A percentile compares a stretch with the other conserved stretches of the same genome.
Evolutionary conservation across 1,284 basidiomycete genomes (phyloP).

Genomic region (Clitocybe nebularis): DNA sequence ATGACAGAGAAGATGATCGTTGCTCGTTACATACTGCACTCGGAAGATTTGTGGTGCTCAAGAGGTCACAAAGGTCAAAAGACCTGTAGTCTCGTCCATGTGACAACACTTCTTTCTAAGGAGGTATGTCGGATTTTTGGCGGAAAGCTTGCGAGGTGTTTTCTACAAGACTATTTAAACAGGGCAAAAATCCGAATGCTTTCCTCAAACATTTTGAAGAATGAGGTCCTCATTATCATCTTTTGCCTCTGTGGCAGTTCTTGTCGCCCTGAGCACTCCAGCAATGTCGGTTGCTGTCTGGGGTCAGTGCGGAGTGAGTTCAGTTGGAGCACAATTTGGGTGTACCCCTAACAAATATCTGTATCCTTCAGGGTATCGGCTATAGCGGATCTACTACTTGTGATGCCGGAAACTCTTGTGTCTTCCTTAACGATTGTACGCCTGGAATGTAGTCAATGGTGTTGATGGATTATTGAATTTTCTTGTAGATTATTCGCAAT

Average conservation of each 20-base stretch:
- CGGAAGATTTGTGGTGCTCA: no score
- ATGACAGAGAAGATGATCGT: background rate
- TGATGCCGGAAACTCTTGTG: slow-evolving; percentile 31
- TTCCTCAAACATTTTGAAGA: slow-evolving; percentile 11
- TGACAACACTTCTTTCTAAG: slow-evolving; percentile 5
- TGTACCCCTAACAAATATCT: background rate
- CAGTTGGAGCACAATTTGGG: no score
- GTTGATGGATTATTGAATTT: background rate
- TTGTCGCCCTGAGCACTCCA: slow-evolving; percentile 25
- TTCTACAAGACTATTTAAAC: slow-evolving; percentile 15
- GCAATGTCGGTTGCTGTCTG: slow-evolving; percentile 30
- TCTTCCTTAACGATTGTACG: slow-evolving; percentile 31
- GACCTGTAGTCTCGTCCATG: slow-evolving; percentile 1
- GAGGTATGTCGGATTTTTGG: slow-evolving; percentile 19
- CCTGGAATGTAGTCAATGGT: background rate
- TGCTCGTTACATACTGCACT: slow-evolving; percentile 1
- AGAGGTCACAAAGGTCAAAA: background rate
- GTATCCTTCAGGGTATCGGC: slow-evolving; percentile 27
- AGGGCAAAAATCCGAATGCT: background rate
- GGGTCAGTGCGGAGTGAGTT: slow-evolving; percentile 39
- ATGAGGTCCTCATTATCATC: slow-evolving; percentile 27
- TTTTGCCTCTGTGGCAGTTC: slow-evolving; percentile 29
- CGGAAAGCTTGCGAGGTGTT: slow-evolving; percentile 7
- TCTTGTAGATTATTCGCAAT: slow-evolving; percentile 35
- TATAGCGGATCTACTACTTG: slow-evolving; percentile 34